phyloP scores from a whole-genome alignment of 352 stramenopile genomes.

The Phytophthora quininea region DNA sequence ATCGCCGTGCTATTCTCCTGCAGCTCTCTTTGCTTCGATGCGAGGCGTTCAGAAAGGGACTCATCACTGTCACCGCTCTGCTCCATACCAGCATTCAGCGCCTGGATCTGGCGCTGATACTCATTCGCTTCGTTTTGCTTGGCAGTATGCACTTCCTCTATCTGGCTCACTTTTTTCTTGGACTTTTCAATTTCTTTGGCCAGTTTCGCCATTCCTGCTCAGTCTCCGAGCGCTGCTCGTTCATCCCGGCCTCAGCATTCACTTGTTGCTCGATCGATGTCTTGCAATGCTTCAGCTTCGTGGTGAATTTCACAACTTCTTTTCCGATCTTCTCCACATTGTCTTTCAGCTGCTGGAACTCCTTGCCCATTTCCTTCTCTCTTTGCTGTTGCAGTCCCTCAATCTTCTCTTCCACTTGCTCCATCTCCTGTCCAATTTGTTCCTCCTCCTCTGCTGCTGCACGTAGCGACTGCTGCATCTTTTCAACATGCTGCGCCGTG shows the following conservation, averaged over 20 bases:
- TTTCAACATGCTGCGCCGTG: constrained; percentile 87
- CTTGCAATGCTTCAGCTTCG: constrained; percentile 80
- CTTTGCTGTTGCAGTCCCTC: constrained; percentile 70
- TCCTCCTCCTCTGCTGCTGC: constrained; percentile 60
- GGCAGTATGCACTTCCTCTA: constrained; percentile 49
- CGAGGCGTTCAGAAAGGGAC: constrained; percentile 77
- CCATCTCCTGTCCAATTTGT: constrained; percentile 69
- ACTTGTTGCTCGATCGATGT: constrained; percentile 71
- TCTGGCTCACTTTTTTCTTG: constrained; percentile 63
- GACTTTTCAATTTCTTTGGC: constrained; percentile 83
- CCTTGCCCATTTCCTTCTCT: constrained; percentile 87
- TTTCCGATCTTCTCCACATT: constrained; percentile 83
- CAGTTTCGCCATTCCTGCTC: constrained; percentile 81
- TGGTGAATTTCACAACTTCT: constrained; percentile 84
- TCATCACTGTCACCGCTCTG: constrained; percentile 77
- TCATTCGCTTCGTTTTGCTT: constrained; percentile 75
- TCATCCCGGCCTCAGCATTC: constrained; percentile 63
- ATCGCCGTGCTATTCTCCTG: constrained; percentile 80
- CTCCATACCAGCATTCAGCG: constrained; percentile 86
- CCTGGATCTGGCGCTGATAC: constrained; percentile 86
- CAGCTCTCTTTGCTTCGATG: constrained; percentile 78
- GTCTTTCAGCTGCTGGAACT: constrained; percentile 84
- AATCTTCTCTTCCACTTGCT: constrained; percentile 88
- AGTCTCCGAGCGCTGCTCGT: constrained; percentile 79
- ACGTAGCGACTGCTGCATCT: constrained; percentile 89